Percentiles rank a stretch among this genome's conserved stretches.
Evolutionary conservation across 208 protist genomes (phyloP).

Genomic region (Leishmania amazonensis): DNA sequence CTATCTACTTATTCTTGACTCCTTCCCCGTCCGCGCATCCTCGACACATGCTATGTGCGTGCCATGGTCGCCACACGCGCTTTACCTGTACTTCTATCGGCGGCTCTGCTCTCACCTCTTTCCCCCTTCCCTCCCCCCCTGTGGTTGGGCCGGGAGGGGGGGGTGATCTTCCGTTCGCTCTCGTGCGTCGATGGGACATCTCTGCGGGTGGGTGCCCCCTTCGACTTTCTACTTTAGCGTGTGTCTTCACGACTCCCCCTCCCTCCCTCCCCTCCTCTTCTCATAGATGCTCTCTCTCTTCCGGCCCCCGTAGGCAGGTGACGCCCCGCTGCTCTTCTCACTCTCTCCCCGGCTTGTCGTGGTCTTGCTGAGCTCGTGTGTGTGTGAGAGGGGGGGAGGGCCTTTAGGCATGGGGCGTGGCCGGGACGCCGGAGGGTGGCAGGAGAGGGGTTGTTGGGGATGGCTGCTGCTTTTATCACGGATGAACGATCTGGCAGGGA

Average conservation of each 20-base stretch:
- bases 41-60: not conserved
- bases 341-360: not conserved
- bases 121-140: not conserved
- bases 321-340: not conserved
- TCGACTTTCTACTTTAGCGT: not conserved
- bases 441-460: not conserved
- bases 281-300: not conserved
- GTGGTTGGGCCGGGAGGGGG: not conserved
- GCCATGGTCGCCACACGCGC: not conserved
- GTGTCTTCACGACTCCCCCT: constrained; percentile 7
- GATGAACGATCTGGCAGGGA: not conserved
- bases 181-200: not conserved
- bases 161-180: not conserved
- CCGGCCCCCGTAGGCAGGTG: not conserved
- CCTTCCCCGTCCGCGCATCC: not conserved
- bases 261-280: not conserved
- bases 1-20: not conserved
- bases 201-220: not conserved
- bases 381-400: not conserved
- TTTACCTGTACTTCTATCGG: not conserved
- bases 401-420: not conserved
- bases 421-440: not conserved
- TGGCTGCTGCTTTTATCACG: not conserved
- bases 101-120: not conserved
- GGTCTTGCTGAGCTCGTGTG: not conserved